These are phyloP conservation scores for Cicer judaicum DNA, from an alignment of 306 rosid genomes.

Conservation along the genomic window DNA sequence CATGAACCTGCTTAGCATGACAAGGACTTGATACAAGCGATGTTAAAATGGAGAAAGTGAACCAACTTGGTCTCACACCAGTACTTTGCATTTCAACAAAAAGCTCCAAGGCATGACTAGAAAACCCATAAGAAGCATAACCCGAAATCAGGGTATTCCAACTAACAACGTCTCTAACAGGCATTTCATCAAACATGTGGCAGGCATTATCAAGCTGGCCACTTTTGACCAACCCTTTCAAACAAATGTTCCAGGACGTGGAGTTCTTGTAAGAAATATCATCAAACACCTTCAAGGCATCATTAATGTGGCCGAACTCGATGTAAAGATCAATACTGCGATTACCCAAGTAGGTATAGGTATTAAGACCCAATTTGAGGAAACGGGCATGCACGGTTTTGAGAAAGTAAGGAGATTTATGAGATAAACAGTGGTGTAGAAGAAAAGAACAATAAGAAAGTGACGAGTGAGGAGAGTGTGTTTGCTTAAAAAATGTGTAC, in stretches of 20 bases:
- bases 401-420: slow-evolving; percentile 49
- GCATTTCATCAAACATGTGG: slow-evolving; percentile 72
- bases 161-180: slow-evolving; percentile 71
- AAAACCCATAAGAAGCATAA: slow-evolving; percentile 53
- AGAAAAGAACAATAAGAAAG: slow-evolving; percentile 62
- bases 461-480: slow-evolving; percentile 46
- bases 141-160: slow-evolving; percentile 87
- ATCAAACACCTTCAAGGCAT: slow-evolving; percentile 62
- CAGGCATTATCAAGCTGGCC: slow-evolving; percentile 56
- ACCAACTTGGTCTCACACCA: slow-evolving; percentile 66
- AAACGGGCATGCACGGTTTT: slow-evolving; percentile 66
- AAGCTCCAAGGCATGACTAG: slow-evolving; percentile 52
- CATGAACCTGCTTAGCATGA: slow-evolving; percentile 76
- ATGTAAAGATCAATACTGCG: slow-evolving; percentile 65
- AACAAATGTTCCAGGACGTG: slow-evolving; percentile 68
- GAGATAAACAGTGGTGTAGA: slow-evolving; percentile 52
- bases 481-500: slow-evolving; percentile 64
- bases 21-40: slow-evolving; percentile 49
- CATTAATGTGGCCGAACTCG: slow-evolving; percentile 53
- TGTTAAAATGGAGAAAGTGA: slow-evolving; percentile 73
- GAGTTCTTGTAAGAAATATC: slow-evolving; percentile 65
- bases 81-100: slow-evolving; percentile 64
- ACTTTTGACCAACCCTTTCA: slow-evolving; percentile 60
- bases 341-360: slow-evolving; percentile 72
- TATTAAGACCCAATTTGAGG: slow-evolving; percentile 70